Percentiles rank a stretch among this genome's conserved stretches.
Conservation (phyloP, 2,329 filamentous ascomycete species). For the Ophiostoma sp. region DNA sequence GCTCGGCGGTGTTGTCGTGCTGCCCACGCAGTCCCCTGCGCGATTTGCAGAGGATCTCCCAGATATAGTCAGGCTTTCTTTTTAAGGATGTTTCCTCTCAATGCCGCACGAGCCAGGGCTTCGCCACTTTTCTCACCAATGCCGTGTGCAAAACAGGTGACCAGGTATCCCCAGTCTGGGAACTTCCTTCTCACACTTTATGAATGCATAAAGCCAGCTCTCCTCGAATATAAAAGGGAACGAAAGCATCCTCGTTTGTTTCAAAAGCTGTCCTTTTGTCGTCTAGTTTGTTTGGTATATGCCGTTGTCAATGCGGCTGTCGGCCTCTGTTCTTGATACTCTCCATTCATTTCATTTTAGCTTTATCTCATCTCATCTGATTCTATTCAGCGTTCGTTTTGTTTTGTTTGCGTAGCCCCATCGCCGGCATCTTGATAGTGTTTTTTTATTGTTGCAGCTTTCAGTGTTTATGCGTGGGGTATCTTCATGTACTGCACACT, state of each 20-base stretch:
- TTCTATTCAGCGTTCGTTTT: not conserved
- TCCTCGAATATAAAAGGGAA: not conserved
- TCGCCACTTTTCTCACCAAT: not conserved
- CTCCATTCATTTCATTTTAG: not conserved
- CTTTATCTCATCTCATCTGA: not conserved
- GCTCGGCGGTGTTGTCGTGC: not conserved
- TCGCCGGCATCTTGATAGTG: slow-evolving; percentile 4
- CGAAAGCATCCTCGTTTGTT: not conserved
- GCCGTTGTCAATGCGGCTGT: slow-evolving; percentile 6
- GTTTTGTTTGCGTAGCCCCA: not conserved
- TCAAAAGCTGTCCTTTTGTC: not conserved
- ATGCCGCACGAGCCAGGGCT: slow-evolving; percentile 1
- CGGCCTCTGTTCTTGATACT: not conserved
- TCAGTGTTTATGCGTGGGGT: not conserved
- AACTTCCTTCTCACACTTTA: too few species aligned
- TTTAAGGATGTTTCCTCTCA: not conserved
- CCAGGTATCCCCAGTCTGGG: not conserved
- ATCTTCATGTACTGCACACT: not conserved
- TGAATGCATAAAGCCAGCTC: not conserved
- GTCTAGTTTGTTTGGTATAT: not conserved
- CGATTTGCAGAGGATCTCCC: not conserved
- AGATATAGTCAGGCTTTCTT: not conserved
- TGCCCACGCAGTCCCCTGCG: not conserved
- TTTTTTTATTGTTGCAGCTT: not conserved
- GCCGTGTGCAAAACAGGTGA: not conserved